Base-by-base conservation (phyloP, 306 rosid genomes). In the Ormosia emarginata region DNA sequence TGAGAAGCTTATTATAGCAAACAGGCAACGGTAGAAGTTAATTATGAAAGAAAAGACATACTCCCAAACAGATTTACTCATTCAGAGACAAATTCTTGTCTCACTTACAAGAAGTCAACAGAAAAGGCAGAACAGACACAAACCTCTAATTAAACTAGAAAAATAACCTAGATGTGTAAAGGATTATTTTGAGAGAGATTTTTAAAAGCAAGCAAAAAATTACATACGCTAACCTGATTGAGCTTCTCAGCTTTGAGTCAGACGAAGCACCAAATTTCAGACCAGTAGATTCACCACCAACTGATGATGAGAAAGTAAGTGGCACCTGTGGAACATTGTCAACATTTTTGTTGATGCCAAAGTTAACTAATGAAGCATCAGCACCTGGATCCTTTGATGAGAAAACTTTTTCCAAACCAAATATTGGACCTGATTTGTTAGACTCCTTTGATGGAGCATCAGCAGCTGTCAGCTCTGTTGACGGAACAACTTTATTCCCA, bases 151-250 rank as follows among this genome's bases (percentile, higher is more conserved):
- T 17, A 56, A 11, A 12, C 41, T 3, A 74, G 4, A 65, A 86
- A 24, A 71, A 65, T 9, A 39, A 9, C 50, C 40, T 66, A 55
- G 39, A 59, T n/a, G 11, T 10, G 10, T 18, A 75, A 29, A 36
- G 29, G 59, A 41, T 30, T 73, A 64, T 7, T 29, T 29, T 34
- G 64, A 12, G 33, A 52, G 7, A 67, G 40, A 9, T 43, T 71
- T 14, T 29, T 33, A 71, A 62, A 61, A 74, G 44, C 58, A 50
- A 55, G 49, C 63, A 56, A 69, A 44, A 40, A 79, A 71, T 56
- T 6, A 24, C 68, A 44, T 10, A 80, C 4, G 70, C 89, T 74
- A 15, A 94, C 98, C 91, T 91, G 91, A 53, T 70, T 39, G 83
- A 80, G 82, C 29, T 82, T 72, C 59, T 86, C 14, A 67, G 85